Evolutionary conservation across 768 basidiomycete genomes (phyloP), one percentile per base, ranked within the genome.

Genomic region (Agaricus bisporus): DNA sequence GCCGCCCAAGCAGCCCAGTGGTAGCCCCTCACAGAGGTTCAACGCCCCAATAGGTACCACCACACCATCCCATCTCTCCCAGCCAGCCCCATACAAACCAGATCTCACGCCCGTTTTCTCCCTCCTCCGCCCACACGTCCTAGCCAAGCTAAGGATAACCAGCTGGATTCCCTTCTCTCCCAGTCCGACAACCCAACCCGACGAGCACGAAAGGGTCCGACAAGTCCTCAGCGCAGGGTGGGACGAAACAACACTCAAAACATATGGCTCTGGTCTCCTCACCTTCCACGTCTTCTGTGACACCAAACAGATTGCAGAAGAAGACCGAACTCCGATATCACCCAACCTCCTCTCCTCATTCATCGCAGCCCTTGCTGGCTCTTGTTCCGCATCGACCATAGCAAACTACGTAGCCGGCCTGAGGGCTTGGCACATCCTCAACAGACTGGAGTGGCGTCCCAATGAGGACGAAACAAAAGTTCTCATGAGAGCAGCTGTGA

Each of bases 211-310:
- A 41, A 18, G 28, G 2, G n/a, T 54, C 5, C 3, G 8, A 29
- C 26, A 38, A 7, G 18, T 46, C 4, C 8, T 20, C 1, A 10
- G 15, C 3, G 20, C 35, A 22, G 18, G 12, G 3, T 72, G 63
- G 65, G 60, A 60, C 0, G 55, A 59, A 1, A 50, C 51, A 8
- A 74, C 69, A 0, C 42, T 55, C 4, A 62, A 61, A 5, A 60
- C 65, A 0, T 75, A 76, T 41, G 67, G 69, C 0, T 29, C 68
- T 0, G 69, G 70, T 0, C 60, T 76, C 0, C 58, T 69, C 0
- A 48, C 62, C 0, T 77, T 56, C 42, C 74, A 76, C 15, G 58
- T 68, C 0, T 73, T 64, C 49, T 74, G 73, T 44, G 67, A 70
- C 55, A 3, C 15, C 0, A 39, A 56, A 2, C 18, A 11, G 11